These are phyloP conservation scores for Chlorella sp. DNA, from an alignment of 139 green algal species.

Conservation along the genomic window DNA sequence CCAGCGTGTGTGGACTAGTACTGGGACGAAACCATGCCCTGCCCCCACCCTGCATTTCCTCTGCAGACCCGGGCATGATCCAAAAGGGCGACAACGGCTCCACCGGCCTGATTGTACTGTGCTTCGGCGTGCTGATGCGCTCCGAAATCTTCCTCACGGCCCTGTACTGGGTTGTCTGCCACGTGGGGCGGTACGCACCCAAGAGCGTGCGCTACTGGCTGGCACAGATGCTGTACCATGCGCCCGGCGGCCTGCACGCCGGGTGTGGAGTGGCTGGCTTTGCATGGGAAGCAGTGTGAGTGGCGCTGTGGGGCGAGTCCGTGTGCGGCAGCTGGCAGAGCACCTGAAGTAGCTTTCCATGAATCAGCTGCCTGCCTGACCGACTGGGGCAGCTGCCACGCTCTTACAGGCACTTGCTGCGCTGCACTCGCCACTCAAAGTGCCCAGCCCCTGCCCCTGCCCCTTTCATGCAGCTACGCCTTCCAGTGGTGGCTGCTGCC, in stretches of 20 bases:
- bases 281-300: neutral
- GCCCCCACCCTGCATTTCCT: neutral
- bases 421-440: neutral
- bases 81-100: neutral
- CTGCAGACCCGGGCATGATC: neutral
- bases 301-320: neutral
- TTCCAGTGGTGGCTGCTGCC: conserved; percentile 18
- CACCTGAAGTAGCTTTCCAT: no score
- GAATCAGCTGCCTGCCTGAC: no score
- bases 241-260: conserved; percentile 2
- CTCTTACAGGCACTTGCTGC: no score
- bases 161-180: neutral
- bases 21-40: neutral
- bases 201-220: conserved; percentile 1
- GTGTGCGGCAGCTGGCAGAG: neutral
- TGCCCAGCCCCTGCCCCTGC: neutral
- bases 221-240: neutral
- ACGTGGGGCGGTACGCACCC: neutral
- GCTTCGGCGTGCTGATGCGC: neutral
- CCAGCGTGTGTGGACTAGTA: no score
- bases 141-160: neutral
- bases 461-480: neutral
- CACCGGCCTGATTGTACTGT: neutral
- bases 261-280: neutral
- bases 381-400: no score